Evolutionary conservation across 2,329 filamentous ascomycete species (phyloP), one percentile per base, ranked within the genome.

Genomic region (Colletotrichum spinosum): DNA sequence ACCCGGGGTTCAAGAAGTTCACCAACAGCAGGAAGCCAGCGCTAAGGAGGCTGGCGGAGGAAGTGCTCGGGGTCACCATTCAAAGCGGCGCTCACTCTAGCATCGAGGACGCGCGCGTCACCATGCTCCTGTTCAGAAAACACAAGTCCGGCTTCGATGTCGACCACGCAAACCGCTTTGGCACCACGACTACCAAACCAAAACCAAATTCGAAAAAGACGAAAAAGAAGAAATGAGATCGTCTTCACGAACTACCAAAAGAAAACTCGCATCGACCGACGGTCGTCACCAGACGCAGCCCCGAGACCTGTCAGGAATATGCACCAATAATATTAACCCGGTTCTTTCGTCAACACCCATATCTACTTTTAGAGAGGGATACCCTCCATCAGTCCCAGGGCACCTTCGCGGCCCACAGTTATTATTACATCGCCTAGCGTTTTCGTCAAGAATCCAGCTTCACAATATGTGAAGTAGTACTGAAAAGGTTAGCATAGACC

Each of bases 121-220:
- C 94, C 1, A 98, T 99, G 94, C 80, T 95, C 60, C 80, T 99
- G 46, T 98, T 97, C 74, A 86, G 92, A 67, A 87, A 88, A 69
- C 88, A 94, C 75, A 98, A 97, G 80, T 84, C 89, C 15, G 91
- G 85, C 0, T 97, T 99, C 74, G 96, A 98, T 74, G 82, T 88
- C 62, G 93, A 97, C 75, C 88, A 93, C 75, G 81, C 89, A 60
- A 90, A 88, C 76, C 88, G 86, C 62, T 96, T 86, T 76, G 82
- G 85, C 4, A 51, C 52, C 33, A 42, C 49, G 15, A 73, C 61
- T 72, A 71, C 35, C 73, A 63, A 53, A 57, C 39, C 53, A 10
- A 79, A 56, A 70, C 73, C 57, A 8, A 79, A 81, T 58, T 78
- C 79, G 60, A 81, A 80, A 63, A 84, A 75, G 54, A 65, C 70